Percentiles rank a stretch among this genome's conserved stretches.
Conservation (phyloP, 495 filamentous ascomycete genomes). For the Pyrenula massariospora region DNA sequence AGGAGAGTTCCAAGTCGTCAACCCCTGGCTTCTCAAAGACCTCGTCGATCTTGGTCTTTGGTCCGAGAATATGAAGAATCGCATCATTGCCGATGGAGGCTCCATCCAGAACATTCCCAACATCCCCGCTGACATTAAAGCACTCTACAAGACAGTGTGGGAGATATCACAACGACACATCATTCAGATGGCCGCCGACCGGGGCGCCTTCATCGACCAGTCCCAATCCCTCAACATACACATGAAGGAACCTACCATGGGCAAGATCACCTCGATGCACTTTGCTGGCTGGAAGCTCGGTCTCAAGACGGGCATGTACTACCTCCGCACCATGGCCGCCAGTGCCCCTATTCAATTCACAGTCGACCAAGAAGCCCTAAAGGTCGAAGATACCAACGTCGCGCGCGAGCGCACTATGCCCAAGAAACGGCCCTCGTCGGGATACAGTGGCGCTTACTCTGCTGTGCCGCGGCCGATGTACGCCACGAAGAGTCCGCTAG, state of each 20-base stretch:
- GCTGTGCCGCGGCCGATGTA: slow-evolving; percentile 52
- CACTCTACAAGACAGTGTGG: slow-evolving; percentile 98
- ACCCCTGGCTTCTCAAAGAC: slow-evolving; percentile 97
- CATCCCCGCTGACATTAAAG: slow-evolving; percentile 91
- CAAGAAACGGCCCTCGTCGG: slow-evolving; percentile 53
- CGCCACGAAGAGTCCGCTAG: slow-evolving; percentile 34
- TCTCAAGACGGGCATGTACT: slow-evolving; percentile 99
- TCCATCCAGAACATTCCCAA: slow-evolving; percentile 94
- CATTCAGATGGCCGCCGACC: slow-evolving; percentile 95
- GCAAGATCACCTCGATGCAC: slow-evolving; percentile 99
- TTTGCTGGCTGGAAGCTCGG: slow-evolving; percentile 98
- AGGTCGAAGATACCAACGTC: slow-evolving; percentile 75
- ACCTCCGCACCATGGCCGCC: slow-evolving; percentile 94
- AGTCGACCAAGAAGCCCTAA: slow-evolving; percentile 91
- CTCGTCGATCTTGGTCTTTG: slow-evolving; percentile 95
- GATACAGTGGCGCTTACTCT: slow-evolving; percentile 33
- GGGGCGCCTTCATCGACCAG: slow-evolving; percentile 96
- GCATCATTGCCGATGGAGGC: slow-evolving; percentile 93
- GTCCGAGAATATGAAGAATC: slow-evolving; percentile 99
- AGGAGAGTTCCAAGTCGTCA: slow-evolving; percentile 98
- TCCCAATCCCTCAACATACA: slow-evolving; percentile 98
- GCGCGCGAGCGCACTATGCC: slow-evolving; percentile 42
- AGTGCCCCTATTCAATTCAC: slow-evolving; percentile 97
- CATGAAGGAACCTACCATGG: slow-evolving; percentile 97
- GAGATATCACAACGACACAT: slow-evolving; percentile 95